Evolutionary conservation across 2,329 filamentous ascomycete genomes (phyloP).

Genomic region (Sporothrix pseudoabietina): DNA sequence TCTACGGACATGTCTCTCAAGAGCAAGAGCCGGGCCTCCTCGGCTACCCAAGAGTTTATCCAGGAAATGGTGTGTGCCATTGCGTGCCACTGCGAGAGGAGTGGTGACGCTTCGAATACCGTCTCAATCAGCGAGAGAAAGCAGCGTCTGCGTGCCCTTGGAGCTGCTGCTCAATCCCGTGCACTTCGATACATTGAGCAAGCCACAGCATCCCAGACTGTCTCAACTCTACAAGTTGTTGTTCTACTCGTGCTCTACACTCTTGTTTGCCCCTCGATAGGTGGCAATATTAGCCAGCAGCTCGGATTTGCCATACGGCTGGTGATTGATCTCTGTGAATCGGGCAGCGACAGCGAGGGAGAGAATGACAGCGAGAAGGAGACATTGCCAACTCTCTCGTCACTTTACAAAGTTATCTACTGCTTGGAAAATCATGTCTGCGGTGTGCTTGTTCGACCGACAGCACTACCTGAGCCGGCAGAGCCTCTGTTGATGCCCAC

Average conservation of each 20-base stretch:
- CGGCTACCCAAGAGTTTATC: constrained; percentile 17
- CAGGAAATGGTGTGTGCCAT: constrained; percentile 23
- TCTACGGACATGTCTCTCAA: not conserved
- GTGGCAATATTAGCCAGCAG: constrained; percentile 27
- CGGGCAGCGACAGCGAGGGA: not conserved
- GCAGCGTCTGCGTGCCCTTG: not conserved
- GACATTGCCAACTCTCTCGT: not conserved
- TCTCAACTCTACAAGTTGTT: constrained; percentile 26
- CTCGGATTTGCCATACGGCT: constrained; percentile 26
- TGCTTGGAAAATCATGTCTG: constrained; percentile 28
- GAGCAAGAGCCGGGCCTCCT: not conserved
- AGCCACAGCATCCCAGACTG: constrained; percentile 13
- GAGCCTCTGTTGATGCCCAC: constrained; percentile 5
- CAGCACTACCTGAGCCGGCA: constrained; percentile 19
- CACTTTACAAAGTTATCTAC: constrained; percentile 24
- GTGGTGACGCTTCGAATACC: not conserved
- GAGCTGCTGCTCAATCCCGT: not conserved
- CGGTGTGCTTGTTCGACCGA: constrained; percentile 24
- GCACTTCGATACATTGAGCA: constrained; percentile 8
- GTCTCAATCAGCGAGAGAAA: not conserved
- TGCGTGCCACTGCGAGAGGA: constrained; percentile 4
- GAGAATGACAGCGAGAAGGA: not conserved
- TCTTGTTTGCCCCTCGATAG: constrained; percentile 14
- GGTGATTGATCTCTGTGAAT: constrained; percentile 22
- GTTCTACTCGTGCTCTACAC: constrained; percentile 24